A percentile compares a stretch with the other conserved stretches of the same genome.
These are phyloP conservation scores for Suillus luteus DNA, from an alignment of 768 basidiomycete species.

Conservation along the genomic window DNA sequence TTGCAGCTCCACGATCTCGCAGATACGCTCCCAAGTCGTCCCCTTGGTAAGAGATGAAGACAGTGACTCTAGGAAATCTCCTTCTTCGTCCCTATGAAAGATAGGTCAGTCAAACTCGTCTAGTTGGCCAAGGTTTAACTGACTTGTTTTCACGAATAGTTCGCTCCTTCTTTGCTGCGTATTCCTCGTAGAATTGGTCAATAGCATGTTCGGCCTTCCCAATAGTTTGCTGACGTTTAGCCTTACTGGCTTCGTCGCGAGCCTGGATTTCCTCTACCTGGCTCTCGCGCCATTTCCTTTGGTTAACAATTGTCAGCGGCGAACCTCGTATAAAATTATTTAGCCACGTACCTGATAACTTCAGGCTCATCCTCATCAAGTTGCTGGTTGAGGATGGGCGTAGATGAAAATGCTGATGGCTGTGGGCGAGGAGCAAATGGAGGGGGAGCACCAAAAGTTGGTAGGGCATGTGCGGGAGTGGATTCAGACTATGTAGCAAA, in stretches of 20 bases:
- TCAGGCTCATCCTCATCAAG: conserved; percentile 82
- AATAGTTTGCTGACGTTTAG: conserved; percentile 79
- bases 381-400: conserved; percentile 70
- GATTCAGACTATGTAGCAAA: conserved; percentile 33
- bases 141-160: conserved; percentile 96
- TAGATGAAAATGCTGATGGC: conserved; percentile 66
- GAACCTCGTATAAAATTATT: neutral
- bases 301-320: neutral
- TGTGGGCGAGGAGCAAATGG: conserved; percentile 81
- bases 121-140: conserved; percentile 4
- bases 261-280: conserved; percentile 81
- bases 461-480: conserved; percentile 29
- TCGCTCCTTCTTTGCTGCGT: conserved; percentile 85
- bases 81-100: conserved; percentile 76
- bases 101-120: conserved; percentile 5
- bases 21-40: conserved; percentile 96
- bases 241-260: conserved; percentile 80
- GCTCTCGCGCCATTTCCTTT: conserved; percentile 84
- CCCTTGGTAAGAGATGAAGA: conserved; percentile 80
- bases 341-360: conserved; percentile 67
- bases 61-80: conserved; percentile 71
- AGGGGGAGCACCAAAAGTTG: conserved; percentile 48
- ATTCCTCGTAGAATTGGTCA: conserved; percentile 89
- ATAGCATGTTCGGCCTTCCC: conserved; percentile 83
- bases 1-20: conserved; percentile 80